A percentile compares a stretch with the other conserved stretches of the same genome.
phyloP scores from a whole-genome alignment of 202 grass and related monocot genomes.

The Hordeum pubiflorum region DNA sequence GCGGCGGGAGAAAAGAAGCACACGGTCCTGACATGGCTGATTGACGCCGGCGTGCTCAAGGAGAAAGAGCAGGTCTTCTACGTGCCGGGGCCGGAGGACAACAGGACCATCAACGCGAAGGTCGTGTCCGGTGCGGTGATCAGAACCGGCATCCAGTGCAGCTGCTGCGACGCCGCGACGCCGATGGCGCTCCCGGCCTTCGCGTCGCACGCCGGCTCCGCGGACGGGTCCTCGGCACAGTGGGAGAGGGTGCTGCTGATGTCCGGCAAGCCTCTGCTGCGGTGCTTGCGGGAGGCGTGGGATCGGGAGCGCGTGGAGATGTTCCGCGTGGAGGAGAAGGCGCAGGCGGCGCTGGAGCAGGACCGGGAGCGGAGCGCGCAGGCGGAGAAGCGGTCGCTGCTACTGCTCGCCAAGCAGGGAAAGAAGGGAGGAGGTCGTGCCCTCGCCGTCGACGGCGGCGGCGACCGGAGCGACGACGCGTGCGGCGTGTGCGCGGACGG shows the following conservation, averaged over 20 bases:
- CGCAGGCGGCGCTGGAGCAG: conserved; percentile 14
- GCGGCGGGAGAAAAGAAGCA: neutral
- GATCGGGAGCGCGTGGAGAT: conserved; percentile 18
- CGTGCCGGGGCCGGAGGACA: neutral
- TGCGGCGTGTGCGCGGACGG: conserved; percentile 60
- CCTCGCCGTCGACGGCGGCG: neutral
- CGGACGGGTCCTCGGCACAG: neutral
- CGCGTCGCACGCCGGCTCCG: conserved; percentile 19
- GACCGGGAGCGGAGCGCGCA: conserved; percentile 12
- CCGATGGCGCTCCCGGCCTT: conserved; percentile 26
- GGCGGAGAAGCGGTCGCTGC: conserved; percentile 1
- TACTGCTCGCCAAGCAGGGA: neutral
- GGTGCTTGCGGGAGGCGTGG: conserved; percentile 46
- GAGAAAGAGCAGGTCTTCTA: conserved; percentile 33
- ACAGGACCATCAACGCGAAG: neutral
- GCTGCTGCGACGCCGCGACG: conserved; percentile 31
- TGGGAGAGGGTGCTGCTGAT: conserved; percentile 43
- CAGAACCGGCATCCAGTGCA: conserved; percentile 29
- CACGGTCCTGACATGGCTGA: conserved; percentile 40
- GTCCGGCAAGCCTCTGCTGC: conserved; percentile 33
- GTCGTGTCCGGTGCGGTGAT: conserved; percentile 27
- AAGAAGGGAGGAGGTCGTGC: neutral
- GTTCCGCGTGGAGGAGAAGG: conserved; percentile 11
- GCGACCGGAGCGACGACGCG: conserved; percentile 48
- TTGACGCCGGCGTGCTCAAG: conserved; percentile 17